Evolutionary conservation across 176 grass and related monocot species (phyloP).

Genomic region (Zea luxurians): DNA sequence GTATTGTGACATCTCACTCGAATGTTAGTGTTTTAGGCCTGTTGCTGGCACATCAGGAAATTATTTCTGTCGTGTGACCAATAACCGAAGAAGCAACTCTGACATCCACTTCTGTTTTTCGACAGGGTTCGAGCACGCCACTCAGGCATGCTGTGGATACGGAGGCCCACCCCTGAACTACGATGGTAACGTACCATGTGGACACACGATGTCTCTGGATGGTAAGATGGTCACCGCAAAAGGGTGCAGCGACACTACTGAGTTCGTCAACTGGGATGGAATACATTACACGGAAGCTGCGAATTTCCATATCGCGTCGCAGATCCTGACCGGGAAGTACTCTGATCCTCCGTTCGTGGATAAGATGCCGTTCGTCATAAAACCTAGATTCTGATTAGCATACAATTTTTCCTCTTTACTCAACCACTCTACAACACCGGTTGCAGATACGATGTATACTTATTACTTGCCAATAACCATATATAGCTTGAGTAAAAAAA

Average conservation of each 20-base stretch:
- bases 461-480: constrained; percentile 61
- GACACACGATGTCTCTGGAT: constrained; percentile 64
- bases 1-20: background rate
- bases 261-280: constrained; percentile 92
- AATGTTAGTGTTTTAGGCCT: background rate
- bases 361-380: constrained; percentile 88
- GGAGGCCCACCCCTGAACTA: constrained; percentile 89
- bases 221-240: constrained; percentile 62
- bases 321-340: constrained; percentile 88
- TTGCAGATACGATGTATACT: constrained; percentile 31
- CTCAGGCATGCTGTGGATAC: constrained; percentile 79
- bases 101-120: background rate
- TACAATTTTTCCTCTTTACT: constrained; percentile 11
- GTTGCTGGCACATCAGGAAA: constrained; percentile 19
- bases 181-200: constrained; percentile 66
- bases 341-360: constrained; percentile 75
- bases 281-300: constrained; percentile 93
- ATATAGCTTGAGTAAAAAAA: constrained; percentile 31
- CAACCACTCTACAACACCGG: constrained; percentile 25
- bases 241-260: constrained; percentile 72
- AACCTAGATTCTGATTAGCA: constrained; percentile 63
- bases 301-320: constrained; percentile 73
- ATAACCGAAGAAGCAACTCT: constrained; percentile 1
- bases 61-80: background rate
- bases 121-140: constrained; percentile 76